Conservation (phyloP, 176 grass and related monocot genomes). For the Metroxylon sagu region DNA sequence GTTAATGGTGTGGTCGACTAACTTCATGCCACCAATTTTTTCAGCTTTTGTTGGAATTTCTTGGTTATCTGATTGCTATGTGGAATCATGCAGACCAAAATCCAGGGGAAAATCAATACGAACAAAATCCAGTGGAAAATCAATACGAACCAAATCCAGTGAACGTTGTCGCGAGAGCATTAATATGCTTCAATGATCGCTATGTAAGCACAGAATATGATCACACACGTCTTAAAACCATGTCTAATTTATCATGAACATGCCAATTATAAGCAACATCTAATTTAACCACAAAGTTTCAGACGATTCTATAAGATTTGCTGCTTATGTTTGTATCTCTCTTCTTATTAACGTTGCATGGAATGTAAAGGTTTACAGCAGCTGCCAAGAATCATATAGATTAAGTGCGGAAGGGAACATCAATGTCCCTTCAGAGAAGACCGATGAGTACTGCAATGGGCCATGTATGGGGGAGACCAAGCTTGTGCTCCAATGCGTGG, state of each 20-base stretch:
- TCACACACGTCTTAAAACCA: too few relatives aligned
- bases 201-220: slow-evolving; percentile 11
- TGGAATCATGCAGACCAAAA: neutral
- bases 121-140: too few relatives aligned
- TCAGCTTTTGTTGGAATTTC: neutral
- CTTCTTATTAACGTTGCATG: neutral
- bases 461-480: slow-evolving; percentile 57
- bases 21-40: too few relatives aligned
- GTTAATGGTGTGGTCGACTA: too few relatives aligned
- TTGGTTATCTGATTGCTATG: slow-evolving; percentile 1
- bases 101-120: too few relatives aligned
- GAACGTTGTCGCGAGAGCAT: slow-evolving; percentile 19
- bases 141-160: too few relatives aligned
- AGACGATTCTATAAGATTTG: too few relatives aligned
- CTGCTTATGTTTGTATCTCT: too few relatives aligned
- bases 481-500: slow-evolving; percentile 55
- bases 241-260: too few relatives aligned
- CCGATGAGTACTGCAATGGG: slow-evolving; percentile 52
- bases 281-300: neutral
- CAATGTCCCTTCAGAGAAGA: slow-evolving; percentile 16
- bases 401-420: slow-evolving; percentile 34
- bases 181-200: slow-evolving; percentile 46
- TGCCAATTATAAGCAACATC: too few relatives aligned
- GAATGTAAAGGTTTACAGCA: slow-evolving; percentile 40
- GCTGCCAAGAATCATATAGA: slow-evolving; percentile 38